Conservation (phyloP, 1,139 yeast genomes). For the Hanseniaspora sp. region DNA sequence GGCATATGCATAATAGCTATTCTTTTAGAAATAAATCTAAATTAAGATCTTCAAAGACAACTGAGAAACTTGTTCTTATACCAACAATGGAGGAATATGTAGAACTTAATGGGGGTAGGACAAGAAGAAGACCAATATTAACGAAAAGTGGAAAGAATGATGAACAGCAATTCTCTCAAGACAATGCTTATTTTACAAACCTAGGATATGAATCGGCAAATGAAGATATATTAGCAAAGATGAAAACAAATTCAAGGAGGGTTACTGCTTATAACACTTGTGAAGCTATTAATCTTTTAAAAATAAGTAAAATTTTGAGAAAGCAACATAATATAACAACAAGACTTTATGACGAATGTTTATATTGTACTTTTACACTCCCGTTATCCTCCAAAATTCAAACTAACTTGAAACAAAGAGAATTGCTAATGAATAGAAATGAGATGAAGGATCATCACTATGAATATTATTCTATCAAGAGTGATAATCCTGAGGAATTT, state of each 20-base stretch:
- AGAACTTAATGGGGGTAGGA: conserved; percentile 10
- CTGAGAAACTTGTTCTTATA: conserved; percentile 74
- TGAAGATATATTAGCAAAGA: background rate
- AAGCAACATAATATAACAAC: conserved; percentile 74
- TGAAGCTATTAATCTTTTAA: conserved; percentile 60
- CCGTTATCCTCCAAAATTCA: conserved; percentile 65
- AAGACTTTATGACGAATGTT: conserved; percentile 75
- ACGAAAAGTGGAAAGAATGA: conserved; percentile 49
- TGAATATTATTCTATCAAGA: conserved; percentile 66
- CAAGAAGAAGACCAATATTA: conserved; percentile 47
- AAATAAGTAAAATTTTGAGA: conserved; percentile 53
- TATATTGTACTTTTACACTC: conserved; percentile 78
- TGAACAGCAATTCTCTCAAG: conserved; percentile 39
- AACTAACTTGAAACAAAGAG: conserved; percentile 8
- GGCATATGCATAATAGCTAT: conserved; percentile 7
- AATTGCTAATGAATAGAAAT: conserved; percentile 42
- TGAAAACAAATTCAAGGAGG: conserved; percentile 28
- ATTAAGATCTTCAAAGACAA: conserved; percentile 66
- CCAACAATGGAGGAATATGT: conserved; percentile 48
- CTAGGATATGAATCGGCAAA: conserved; percentile 1
- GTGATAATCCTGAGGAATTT: conserved; percentile 35
- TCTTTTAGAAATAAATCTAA: conserved; percentile 26
- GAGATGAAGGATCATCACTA: conserved; percentile 85
- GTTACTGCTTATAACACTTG: conserved; percentile 86
- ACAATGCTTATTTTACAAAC: conserved; percentile 37